These are phyloP conservation scores for Yamadazyma trypodendri DNA, from an alignment of 1,139 yeast genomes.

Conservation along the genomic window DNA sequence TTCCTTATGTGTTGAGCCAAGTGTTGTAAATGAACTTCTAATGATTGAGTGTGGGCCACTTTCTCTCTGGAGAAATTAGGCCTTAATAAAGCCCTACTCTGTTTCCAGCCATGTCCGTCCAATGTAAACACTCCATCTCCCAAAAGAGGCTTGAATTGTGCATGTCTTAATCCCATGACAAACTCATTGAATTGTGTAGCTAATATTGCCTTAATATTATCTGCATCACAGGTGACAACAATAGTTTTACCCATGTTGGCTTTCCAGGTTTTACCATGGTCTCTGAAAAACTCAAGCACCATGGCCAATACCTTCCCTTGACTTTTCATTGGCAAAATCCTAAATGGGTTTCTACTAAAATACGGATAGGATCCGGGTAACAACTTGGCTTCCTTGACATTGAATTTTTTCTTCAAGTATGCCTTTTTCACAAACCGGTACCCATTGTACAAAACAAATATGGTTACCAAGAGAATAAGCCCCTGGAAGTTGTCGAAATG, in stretches of 20 bases:
- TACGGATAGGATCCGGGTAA: slow-evolving; percentile 17
- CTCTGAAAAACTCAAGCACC: slow-evolving; percentile 11
- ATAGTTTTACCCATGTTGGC: slow-evolving; percentile 16
- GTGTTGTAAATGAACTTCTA: slow-evolving; percentile 44
- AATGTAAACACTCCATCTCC: slow-evolving; percentile 59
- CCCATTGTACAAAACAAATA: slow-evolving; percentile 4
- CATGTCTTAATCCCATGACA: slow-evolving; percentile 45
- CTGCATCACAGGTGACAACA: slow-evolving; percentile 27
- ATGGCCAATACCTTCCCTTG: slow-evolving; percentile 10
- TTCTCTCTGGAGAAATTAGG: slow-evolving; percentile 56
- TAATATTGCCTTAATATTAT: slow-evolving; percentile 34
- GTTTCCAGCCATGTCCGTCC: slow-evolving; percentile 56
- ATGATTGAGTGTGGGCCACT: slow-evolving; percentile 43
- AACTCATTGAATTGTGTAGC: slow-evolving; percentile 48
- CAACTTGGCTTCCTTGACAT: slow-evolving; percentile 17
- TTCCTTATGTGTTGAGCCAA: slow-evolving; percentile 31
- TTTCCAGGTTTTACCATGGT: slow-evolving; percentile 8
- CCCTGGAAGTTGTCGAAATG: slow-evolving; percentile 2
- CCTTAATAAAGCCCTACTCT: slow-evolving; percentile 51
- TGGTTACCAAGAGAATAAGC: not conserved
- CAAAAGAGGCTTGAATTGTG: slow-evolving; percentile 38
- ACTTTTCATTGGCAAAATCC: slow-evolving; percentile 13
- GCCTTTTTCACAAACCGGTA: slow-evolving; percentile 7
- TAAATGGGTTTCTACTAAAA: slow-evolving; percentile 17
- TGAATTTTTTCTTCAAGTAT: slow-evolving; percentile 13